These are phyloP conservation scores for Salix brachista DNA, from an alignment of 345 rosid species.

Conservation along the genomic window DNA sequence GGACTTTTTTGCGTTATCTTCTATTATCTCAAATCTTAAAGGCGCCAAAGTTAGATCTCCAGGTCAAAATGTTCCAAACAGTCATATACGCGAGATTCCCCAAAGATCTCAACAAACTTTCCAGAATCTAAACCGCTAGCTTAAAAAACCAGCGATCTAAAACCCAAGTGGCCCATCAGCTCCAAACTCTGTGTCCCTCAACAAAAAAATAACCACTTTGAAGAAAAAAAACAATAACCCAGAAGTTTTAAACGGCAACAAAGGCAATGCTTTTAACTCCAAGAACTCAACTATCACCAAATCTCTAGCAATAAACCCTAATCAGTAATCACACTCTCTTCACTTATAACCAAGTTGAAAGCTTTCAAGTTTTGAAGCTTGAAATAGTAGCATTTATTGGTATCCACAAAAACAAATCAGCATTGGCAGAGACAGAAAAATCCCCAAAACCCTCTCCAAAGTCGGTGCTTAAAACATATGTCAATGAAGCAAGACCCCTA, in stretches of 20 bases:
- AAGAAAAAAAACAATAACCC: no score
- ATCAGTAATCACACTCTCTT: no score
- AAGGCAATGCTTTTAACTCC: no score
- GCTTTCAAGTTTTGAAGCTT: no score
- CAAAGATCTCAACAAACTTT: slow-evolving; percentile 6
- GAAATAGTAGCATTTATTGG: no score
- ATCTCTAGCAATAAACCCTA: no score
- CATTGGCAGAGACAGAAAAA: neutral
- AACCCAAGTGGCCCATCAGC: neutral
- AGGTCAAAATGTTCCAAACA: slow-evolving; percentile 8
- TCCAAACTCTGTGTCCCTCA: neutral
- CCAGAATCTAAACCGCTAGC: neutral
- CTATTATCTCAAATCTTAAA: neutral
- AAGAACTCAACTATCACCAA: no score
- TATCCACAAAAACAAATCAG: no score
- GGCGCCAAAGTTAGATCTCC: neutral
- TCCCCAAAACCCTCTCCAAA: neutral
- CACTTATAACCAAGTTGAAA: no score
- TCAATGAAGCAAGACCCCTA: no score
- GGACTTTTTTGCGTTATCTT: neutral
- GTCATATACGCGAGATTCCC: slow-evolving; percentile 13
- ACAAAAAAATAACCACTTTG: no score
- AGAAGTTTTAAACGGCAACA: no score
- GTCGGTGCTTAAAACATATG: neutral
- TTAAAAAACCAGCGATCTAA: neutral